These are phyloP conservation scores for Pythium inflatum DNA, from an alignment of 352 stramenopile genomes.

Conservation along the genomic window DNA sequence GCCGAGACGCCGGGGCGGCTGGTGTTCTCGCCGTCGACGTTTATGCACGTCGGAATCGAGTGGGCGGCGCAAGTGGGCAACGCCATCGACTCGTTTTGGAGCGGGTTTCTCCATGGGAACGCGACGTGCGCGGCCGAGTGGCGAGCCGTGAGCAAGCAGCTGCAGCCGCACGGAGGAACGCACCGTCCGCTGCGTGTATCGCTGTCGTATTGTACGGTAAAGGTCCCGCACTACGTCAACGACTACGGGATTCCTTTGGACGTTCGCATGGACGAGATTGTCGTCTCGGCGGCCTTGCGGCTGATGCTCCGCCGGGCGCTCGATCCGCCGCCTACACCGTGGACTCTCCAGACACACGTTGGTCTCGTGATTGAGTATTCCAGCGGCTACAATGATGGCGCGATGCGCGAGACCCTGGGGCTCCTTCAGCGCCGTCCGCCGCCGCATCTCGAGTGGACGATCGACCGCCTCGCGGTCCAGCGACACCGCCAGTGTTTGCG, in stretches of 20 bases:
- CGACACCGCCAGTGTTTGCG: too few relatives aligned
- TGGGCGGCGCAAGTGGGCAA: too few relatives aligned
- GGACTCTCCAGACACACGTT: background rate
- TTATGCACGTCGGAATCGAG: too few relatives aligned
- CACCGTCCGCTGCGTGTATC: background rate
- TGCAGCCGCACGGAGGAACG: background rate
- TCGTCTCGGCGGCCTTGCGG: background rate
- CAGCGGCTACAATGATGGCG: background rate
- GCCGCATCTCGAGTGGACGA: background rate
- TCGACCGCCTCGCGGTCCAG: slow-evolving; percentile 7
- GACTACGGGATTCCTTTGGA: background rate
- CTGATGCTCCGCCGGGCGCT: background rate
- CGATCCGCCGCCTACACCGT: background rate
- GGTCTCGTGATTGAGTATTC: background rate
- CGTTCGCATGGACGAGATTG: background rate
- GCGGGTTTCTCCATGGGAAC: background rate
- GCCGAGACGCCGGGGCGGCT: too few relatives aligned
- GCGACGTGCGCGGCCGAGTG: background rate
- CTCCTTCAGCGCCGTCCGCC: background rate
- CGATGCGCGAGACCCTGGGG: background rate
- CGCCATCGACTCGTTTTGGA: too few relatives aligned
- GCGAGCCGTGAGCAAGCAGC: background rate
- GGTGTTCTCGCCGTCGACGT: too few relatives aligned
- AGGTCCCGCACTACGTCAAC: background rate
- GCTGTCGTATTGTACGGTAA: background rate